Evolutionary conservation across 257 asterid species (phyloP).

Genomic region (Solanum megistacrolobum): DNA sequence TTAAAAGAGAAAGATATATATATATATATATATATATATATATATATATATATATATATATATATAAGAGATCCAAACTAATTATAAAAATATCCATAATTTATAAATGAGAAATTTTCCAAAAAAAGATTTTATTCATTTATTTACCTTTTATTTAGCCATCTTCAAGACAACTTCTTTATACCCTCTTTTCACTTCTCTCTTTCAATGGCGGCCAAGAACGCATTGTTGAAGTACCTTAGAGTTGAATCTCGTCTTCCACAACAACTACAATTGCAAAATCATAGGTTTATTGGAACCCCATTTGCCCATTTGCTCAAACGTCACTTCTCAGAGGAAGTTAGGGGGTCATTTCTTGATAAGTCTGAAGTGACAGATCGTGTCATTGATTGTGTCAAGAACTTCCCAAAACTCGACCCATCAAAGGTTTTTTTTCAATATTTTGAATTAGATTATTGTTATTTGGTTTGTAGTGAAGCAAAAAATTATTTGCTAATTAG

Average conservation of each 20-base stretch:
- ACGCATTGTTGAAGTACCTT: conserved; percentile 53
- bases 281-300: conserved; percentile 23
- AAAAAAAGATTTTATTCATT: background rate
- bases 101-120: background rate
- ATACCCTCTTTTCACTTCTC: background rate
- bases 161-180: background rate
- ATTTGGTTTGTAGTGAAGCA: background rate
- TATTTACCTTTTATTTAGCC: background rate
- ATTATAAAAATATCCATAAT: background rate
- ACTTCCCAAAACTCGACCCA: conserved; percentile 76
- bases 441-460: background rate
- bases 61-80: too few species aligned
- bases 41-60: too few species aligned
- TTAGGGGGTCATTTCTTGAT: conserved; percentile 71
- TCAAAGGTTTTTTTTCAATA: conserved; percentile 36
- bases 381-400: conserved; percentile 53
- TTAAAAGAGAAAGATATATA: too few species aligned
- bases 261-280: conserved; percentile 14
- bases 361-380: conserved; percentile 83
- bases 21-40: too few species aligned
- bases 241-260: conserved; percentile 34
- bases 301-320: conserved; percentile 28
- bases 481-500: background rate
- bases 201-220: conserved; percentile 49
- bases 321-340: conserved; percentile 60